Evolutionary conservation across 495 filamentous ascomycete genomes (phyloP), one percentile per base, ranked within the genome.

Genomic region (Talaromyces liani): DNA sequence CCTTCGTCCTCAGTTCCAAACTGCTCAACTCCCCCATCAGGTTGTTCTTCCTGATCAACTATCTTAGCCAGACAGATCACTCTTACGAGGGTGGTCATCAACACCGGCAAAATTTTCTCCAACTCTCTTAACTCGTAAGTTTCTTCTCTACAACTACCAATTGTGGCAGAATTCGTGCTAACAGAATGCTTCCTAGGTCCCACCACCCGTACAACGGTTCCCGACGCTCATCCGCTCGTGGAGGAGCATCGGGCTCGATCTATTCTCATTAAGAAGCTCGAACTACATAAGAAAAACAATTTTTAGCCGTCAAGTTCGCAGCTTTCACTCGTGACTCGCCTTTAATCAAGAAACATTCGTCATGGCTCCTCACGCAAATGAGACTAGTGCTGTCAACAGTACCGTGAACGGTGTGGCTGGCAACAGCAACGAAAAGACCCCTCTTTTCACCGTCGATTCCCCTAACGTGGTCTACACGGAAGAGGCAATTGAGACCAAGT

Each of bases 301-400:
- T 33, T 45, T 24, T 18, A 7, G 56, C 12, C 63, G 25, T 41
- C 25, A 34, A 47, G 27, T 64, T 59, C 24, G 25, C 39, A 64
- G 55, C 53, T 24, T 47, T 36, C 41, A n/a, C 31, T 5, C 24
- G 53, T 56, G 33, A 58, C 25, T 63, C 27, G 51, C 62, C 27
- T 36, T 8, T 6, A 31, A 33, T 61, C 58, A 60, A 61, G n/a
- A 63, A 12, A 54, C 31, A 9, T 16, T 33, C 39, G 63, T 75
- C 66, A 98, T 98, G 94, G 93, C 94, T 70, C 94, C 94, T 75
- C 94, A 98, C 83, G 93, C 94, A 68, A 88, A 90, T 70, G 80
- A 73, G 69, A 77, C 79, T 72, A 70, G 68, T 66, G 68, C 78
- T 69, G 84, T 82, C 77, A 82, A 83, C 76, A 88, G 85, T 80